Evolutionary conservation across 192 early-diverging fungal genomes (phyloP).

Genomic region (Funneliformis geosporum): DNA sequence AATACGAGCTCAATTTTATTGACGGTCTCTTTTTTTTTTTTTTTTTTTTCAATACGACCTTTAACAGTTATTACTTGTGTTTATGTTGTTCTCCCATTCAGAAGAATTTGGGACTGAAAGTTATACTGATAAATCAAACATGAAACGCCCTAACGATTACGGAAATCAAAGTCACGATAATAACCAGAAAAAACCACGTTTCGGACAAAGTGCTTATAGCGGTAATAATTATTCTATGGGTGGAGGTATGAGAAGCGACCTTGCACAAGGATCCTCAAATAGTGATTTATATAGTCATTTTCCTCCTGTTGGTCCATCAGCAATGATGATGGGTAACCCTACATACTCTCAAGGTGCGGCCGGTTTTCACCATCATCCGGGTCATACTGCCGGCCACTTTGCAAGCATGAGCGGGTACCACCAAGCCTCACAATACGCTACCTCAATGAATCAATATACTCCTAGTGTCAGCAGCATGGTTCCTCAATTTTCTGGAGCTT

Average conservation of each 20-base stretch:
- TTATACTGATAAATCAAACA: conserved; percentile 29
- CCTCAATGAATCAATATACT: conserved; percentile 35
- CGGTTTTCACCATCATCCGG: conserved; percentile 32
- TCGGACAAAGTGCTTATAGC: conserved; percentile 49
- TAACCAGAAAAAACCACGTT: conserved; percentile 58
- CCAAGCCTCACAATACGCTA: conserved; percentile 32
- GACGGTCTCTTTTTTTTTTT: conserved; percentile 1
- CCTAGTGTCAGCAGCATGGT: conserved; percentile 34
- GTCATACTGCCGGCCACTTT: conserved; percentile 27
- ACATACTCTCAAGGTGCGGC: conserved; percentile 32
- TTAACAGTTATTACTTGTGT: neutral
- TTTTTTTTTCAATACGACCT: neutral
- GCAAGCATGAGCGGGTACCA: conserved; percentile 37
- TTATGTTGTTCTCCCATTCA: conserved; percentile 13
- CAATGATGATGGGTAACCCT: conserved; percentile 44
- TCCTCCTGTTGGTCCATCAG: conserved; percentile 37
- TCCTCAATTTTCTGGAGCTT: conserved; percentile 32
- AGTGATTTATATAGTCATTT: conserved; percentile 30
- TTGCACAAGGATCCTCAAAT: conserved; percentile 24
- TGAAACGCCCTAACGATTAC: conserved; percentile 67
- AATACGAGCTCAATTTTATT: neutral
- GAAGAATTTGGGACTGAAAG: conserved; percentile 7
- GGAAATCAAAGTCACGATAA: conserved; percentile 50
- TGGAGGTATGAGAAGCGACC: conserved; percentile 27
- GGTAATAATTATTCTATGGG: conserved; percentile 12